Percentiles rank a stretch among this genome's conserved stretches.
Conservation (phyloP, 2,329 filamentous ascomycete genomes). For the Diaporthe ampelina region DNA sequence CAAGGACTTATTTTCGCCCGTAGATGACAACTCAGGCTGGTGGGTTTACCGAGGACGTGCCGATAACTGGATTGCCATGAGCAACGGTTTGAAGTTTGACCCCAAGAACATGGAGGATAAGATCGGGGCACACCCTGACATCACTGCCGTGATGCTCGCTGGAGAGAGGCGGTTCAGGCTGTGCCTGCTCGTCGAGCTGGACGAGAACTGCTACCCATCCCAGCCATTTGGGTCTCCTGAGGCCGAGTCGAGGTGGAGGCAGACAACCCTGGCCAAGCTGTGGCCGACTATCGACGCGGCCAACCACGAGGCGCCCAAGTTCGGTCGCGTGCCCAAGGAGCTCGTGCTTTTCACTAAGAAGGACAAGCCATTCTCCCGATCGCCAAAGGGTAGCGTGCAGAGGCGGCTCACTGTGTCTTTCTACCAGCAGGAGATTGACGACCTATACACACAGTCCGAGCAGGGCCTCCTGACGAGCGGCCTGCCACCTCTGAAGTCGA, state of each 20-base stretch:
- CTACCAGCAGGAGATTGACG: constrained; percentile 39
- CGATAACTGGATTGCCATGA: constrained; percentile 52
- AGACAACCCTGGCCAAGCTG: constrained; percentile 15
- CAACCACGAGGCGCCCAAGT: constrained; percentile 38
- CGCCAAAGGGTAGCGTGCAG: constrained; percentile 38
- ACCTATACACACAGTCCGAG: constrained; percentile 35
- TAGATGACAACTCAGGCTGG: constrained; percentile 45
- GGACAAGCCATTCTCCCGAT: constrained; percentile 35
- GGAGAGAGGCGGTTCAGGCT: constrained; percentile 38
- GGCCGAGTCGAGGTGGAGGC: constrained; percentile 27
- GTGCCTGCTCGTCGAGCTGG: constrained; percentile 38
- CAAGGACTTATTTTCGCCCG: constrained; percentile 51
- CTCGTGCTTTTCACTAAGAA: constrained; percentile 37
- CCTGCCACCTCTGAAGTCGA: constrained; percentile 30
- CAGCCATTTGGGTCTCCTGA: constrained; percentile 15
- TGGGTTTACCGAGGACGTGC: constrained; percentile 46
- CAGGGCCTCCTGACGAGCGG: constrained; percentile 33
- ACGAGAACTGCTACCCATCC: constrained; percentile 4
- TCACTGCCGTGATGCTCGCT: constrained; percentile 35
- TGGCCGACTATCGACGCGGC: constrained; percentile 39
- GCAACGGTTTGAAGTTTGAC: constrained; percentile 51
- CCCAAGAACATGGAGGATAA: constrained; percentile 48
- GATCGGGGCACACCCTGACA: constrained; percentile 31
- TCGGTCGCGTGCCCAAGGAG: constrained; percentile 38
- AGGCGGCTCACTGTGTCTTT: constrained; percentile 26